Evolutionary conservation across 805 yeast species (phyloP).

Genomic region (Lachancea meyersii): DNA sequence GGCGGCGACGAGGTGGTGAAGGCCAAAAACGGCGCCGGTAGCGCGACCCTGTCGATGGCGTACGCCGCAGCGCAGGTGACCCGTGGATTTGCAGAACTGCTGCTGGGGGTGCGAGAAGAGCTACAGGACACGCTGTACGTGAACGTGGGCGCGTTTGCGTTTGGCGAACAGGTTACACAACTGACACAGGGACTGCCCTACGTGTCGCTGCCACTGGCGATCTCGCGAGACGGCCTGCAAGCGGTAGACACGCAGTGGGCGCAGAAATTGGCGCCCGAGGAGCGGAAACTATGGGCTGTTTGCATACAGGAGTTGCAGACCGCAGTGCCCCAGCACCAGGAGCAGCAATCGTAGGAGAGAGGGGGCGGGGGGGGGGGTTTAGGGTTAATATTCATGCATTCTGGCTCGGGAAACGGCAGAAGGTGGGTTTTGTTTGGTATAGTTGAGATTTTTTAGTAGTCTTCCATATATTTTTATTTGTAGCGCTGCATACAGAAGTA

Average conservation of each 20-base stretch:
- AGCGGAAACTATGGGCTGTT: constrained; percentile 37
- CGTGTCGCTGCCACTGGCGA: constrained; percentile 58
- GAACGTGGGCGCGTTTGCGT: constrained; percentile 45
- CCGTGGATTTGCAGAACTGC: constrained; percentile 36
- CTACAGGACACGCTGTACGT: constrained; percentile 49
- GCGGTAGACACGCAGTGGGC: constrained; percentile 51
- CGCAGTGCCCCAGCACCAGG: constrained; percentile 17
- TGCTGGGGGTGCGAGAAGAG: constrained; percentile 31
- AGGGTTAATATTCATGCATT: no score
- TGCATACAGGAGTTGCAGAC: constrained; percentile 23
- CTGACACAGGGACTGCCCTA: constrained; percentile 32
- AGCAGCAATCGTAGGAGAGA: not conserved
- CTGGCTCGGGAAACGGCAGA: no score
- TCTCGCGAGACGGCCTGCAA: constrained; percentile 49
- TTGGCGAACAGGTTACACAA: constrained; percentile 14
- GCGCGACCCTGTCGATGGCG: constrained; percentile 95
- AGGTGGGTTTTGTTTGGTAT: no score
- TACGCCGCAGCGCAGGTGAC: constrained; percentile 84
- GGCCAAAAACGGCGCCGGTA: constrained; percentile 92
- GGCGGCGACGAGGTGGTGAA: constrained; percentile 96
- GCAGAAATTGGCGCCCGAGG: constrained; percentile 43
- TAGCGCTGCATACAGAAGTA: no score
- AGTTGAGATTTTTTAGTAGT: no score
- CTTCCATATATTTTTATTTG: no score
- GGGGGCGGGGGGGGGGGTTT: not conserved